Evolutionary conservation across 2,329 filamentous ascomycete species (phyloP).

Genomic region (Xenoacremonium recifei): DNA sequence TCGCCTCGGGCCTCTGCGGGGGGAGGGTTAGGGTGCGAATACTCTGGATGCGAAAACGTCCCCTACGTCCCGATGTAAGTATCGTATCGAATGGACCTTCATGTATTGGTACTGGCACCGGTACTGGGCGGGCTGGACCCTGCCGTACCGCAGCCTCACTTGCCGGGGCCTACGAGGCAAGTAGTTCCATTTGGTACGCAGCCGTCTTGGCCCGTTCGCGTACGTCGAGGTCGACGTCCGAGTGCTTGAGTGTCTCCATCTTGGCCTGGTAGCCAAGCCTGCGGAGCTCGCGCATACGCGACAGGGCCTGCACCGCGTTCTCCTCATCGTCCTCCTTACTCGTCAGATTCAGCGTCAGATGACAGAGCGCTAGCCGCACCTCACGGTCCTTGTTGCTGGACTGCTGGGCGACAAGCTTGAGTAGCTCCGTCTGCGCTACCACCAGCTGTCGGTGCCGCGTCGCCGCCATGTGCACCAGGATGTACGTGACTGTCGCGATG

Average conservation of each 20-base stretch:
- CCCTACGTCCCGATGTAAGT: no score
- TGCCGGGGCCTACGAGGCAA: no score
- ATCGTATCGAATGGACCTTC: no score
- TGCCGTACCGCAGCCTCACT: no score
- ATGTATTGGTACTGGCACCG: no score
- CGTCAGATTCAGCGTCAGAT: constrained; percentile 82
- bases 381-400: constrained; percentile 70
- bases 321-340: constrained; percentile 77
- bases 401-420: constrained; percentile 70
- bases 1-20: no score
- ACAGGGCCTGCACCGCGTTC: constrained; percentile 58
- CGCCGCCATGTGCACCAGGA: constrained; percentile 86
- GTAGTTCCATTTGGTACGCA: constrained; percentile 65
- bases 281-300: constrained; percentile 66
- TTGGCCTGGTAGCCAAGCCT: constrained; percentile 69
- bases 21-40: no score
- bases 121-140: no score
- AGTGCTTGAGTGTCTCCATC: constrained; percentile 57
- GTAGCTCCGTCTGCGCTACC: constrained; percentile 71
- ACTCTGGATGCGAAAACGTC: no score
- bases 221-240: constrained; percentile 78
- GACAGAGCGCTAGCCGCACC: constrained; percentile 76
- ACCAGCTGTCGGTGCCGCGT: constrained; percentile 77
- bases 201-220: constrained; percentile 81
- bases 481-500: constrained; percentile 73